Evolutionary conservation across 371 early-diverging fungal species (phyloP), one percentile per base, ranked within the genome.

Genomic region (Mortierella sp.): DNA sequence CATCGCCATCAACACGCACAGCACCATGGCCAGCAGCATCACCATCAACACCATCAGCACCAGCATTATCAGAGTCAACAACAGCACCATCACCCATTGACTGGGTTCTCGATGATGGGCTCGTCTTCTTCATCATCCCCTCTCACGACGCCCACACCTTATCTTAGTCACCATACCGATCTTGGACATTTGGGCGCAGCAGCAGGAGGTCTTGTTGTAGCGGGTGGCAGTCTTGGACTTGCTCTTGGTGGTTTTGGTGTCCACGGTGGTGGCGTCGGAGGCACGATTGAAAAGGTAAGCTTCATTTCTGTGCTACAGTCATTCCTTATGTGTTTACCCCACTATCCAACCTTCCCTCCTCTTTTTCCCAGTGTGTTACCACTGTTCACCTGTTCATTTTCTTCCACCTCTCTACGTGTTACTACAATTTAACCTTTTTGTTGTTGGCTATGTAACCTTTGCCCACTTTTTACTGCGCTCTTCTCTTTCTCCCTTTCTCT

Each of bases 251-350:
- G 50, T 16, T 16, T 50, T 13, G 14, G 50, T 50, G 47, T 11
- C 44, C 50, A 54, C 21, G 31, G 45, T 47, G 55, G 34, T 50
- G 58, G 73, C 45, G 48, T n/a, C 13, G 48, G 16, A 2, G 55
- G n/a, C n/a, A 70, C 79, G 3, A 52, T 55, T 31, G 80, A 73
- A 52, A 80, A 80, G 76, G 80, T 80, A 80, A 0, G 68, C 5
- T 16, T 8, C 63, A 5, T 63, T 34, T 26, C 28, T 19, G 34
- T 26, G 8, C 2, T 38, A 1, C 42, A 38, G 42, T 5, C 42
- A 3, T 38, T 38, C 5, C 1, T 38, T 38, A 38, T 5, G 42
- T 38, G 42, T 38, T 38, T 38, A 38, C 42, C 42, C 42, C 42
- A 38, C 42, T 38, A 38, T 24, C 28, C 28, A 75, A 48, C 16